These are phyloP conservation scores for Pseudevernia furfuracea DNA, from an alignment of 495 filamentous ascomycete species.

Conservation along the genomic window DNA sequence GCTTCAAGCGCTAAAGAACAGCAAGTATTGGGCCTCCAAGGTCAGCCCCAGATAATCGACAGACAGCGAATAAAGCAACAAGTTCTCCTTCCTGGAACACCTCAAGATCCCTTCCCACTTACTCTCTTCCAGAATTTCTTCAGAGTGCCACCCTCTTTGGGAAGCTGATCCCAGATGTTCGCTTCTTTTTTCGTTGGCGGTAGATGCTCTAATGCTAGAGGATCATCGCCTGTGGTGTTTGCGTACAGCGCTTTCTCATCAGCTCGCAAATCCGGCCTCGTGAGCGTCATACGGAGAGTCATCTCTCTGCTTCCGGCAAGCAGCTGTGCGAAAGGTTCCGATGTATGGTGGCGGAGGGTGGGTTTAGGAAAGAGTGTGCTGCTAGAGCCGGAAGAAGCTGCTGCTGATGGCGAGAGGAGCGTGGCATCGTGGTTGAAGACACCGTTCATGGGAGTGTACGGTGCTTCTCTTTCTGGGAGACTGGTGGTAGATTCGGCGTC, in stretches of 20 bases:
- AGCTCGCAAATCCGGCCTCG: slow-evolving; percentile 68
- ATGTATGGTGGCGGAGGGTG: slow-evolving; percentile 7
- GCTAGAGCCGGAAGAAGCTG: slow-evolving; percentile 9
- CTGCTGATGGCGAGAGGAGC: slow-evolving; percentile 18
- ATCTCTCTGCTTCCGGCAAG: slow-evolving; percentile 67
- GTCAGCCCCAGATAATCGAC: not conserved
- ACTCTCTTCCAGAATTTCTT: slow-evolving; percentile 51
- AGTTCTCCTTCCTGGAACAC: too few relatives aligned
- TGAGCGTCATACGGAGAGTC: slow-evolving; percentile 92
- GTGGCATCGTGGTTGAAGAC: slow-evolving; percentile 23
- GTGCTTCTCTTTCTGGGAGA: slow-evolving; percentile 42
- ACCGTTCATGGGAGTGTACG: slow-evolving; percentile 21
- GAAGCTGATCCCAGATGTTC: slow-evolving; percentile 39
- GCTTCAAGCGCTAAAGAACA: slow-evolving; percentile 22
- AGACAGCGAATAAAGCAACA: not conserved
- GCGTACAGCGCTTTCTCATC: slow-evolving; percentile 53
- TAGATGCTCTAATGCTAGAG: slow-evolving; percentile 47
- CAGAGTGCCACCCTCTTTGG: slow-evolving; percentile 40
- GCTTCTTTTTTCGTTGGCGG: slow-evolving; percentile 39
- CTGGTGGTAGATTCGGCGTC: slow-evolving; percentile 33
- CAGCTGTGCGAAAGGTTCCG: slow-evolving; percentile 40
- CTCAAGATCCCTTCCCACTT: slow-evolving; percentile 24
- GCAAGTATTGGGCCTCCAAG: slow-evolving; percentile 5
- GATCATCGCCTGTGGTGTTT: slow-evolving; percentile 43
- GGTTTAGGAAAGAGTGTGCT: slow-evolving; percentile 15